A percentile compares a stretch with the other conserved stretches of the same genome.
Conservation (phyloP, 2,329 filamentous ascomycete genomes). For the Epichloe amarillans region DNA sequence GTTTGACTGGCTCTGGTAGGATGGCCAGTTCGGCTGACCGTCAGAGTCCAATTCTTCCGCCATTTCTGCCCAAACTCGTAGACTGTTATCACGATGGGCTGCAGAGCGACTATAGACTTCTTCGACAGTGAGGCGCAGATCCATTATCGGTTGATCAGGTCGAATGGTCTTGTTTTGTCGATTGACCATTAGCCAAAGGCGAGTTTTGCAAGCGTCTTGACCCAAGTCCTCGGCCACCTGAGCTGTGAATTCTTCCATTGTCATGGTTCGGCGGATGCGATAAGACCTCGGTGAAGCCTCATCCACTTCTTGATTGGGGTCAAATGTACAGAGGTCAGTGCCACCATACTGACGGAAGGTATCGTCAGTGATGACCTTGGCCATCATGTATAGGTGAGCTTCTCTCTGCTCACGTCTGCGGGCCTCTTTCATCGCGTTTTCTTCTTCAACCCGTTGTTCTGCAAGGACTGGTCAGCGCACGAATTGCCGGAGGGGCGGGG, state of each 20-base stretch:
- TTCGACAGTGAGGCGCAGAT: slow-evolving; percentile 62
- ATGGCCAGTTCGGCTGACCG: slow-evolving; percentile 61
- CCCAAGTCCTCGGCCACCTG: slow-evolving; percentile 58
- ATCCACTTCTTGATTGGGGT: slow-evolving; percentile 49
- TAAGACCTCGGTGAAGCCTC: slow-evolving; percentile 59
- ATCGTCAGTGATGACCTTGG: slow-evolving; percentile 68
- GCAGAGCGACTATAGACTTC: slow-evolving; percentile 44
- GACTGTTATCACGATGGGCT: slow-evolving; percentile 52
- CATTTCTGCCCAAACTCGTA: slow-evolving; percentile 80
- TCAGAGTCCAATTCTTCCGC: slow-evolving; percentile 52
- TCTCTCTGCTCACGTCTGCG: slow-evolving; percentile 83
- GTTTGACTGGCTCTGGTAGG: slow-evolving; percentile 43
- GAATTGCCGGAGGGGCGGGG: neutral
- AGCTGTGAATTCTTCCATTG: slow-evolving; percentile 59
- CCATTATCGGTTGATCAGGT: slow-evolving; percentile 75
- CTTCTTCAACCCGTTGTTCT: slow-evolving; percentile 69
- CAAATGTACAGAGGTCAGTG: slow-evolving; percentile 67
- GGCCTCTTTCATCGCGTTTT: slow-evolving; percentile 61
- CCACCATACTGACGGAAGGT: slow-evolving; percentile 72
- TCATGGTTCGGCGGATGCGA: slow-evolving; percentile 61
- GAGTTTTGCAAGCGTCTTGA: slow-evolving; percentile 54
- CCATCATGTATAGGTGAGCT: slow-evolving; percentile 79
- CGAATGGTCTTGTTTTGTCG: slow-evolving; percentile 93
- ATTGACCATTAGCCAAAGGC: slow-evolving; percentile 96
- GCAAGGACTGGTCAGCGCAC: slow-evolving; percentile 8